Percentiles rank a stretch among this genome's conserved stretches.
phyloP scores from a whole-genome alignment of 768 basidiomycete species.

The Lactifluus hygrophoroides region DNA sequence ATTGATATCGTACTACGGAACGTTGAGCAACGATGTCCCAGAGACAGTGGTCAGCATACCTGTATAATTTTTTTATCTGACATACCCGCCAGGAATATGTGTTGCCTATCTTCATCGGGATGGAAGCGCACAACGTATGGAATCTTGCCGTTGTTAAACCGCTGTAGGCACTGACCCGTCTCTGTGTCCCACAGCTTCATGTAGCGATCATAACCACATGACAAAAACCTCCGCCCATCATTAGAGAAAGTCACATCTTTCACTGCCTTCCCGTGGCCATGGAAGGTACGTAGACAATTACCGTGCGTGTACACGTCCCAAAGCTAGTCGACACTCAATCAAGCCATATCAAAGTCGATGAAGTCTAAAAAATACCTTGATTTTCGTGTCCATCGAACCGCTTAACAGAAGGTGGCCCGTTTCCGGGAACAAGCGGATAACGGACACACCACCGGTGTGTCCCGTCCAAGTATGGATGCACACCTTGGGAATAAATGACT shows the following conservation, averaged over 20 bases:
- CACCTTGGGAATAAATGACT: conserved; percentile 89
- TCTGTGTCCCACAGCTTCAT: conserved; percentile 99
- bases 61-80: conserved; percentile 99
- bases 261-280: conserved; percentile 93
- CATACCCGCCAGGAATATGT: conserved; percentile 97
- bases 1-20: conserved; percentile 81
- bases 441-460: conserved; percentile 94
- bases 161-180: conserved; percentile 93
- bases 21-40: conserved; percentile 11
- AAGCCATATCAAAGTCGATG: neutral
- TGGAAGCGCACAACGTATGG: conserved; percentile 94
- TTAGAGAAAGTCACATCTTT: conserved; percentile 96
- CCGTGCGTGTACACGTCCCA: conserved; percentile 98
- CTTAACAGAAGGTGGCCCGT: conserved; percentile 90
- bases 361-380: conserved; percentile 56
- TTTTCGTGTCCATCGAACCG: conserved; percentile 96
- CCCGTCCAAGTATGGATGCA: conserved; percentile 99
- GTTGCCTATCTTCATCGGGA: conserved; percentile 91
- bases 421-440: conserved; percentile 84
- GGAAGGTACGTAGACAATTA: conserved; percentile 93
- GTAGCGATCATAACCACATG: conserved; percentile 90
- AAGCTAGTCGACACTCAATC: conserved; percentile 40
- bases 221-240: conserved; percentile 81
- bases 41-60: conserved; percentile 35
- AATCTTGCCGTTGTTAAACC: conserved; percentile 96